Evolutionary conservation across 768 basidiomycete genomes (phyloP).

Genomic region (Suillus hirtellus): DNA sequence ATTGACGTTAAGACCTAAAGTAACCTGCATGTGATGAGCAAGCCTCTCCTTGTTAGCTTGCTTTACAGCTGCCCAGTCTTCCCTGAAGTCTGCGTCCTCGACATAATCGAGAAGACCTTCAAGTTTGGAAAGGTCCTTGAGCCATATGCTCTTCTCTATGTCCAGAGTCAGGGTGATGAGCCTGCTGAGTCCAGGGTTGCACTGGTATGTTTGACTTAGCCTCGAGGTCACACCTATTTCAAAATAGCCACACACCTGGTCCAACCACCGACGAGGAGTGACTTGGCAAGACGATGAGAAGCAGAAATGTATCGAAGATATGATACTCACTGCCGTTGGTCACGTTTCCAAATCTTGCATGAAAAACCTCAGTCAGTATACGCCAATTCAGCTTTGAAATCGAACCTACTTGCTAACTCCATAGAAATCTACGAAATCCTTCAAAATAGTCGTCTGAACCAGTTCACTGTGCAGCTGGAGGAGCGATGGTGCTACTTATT

Average conservation of each 20-base stretch:
- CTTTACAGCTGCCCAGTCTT: conserved; percentile 84
- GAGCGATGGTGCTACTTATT: neutral
- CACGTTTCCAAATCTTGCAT: conserved; percentile 73
- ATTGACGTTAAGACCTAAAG: conserved; percentile 69
- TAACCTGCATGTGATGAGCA: conserved; percentile 70
- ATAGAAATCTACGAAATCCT: conserved; percentile 92
- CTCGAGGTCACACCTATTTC: neutral
- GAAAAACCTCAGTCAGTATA: conserved; percentile 18
- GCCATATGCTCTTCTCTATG: conserved; percentile 74
- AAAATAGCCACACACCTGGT: conserved; percentile 48
- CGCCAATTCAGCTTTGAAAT: neutral
- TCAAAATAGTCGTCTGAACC: conserved; percentile 78
- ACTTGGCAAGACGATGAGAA: conserved; percentile 41
- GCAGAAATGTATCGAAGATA: neutral
- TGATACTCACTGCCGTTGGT: conserved; percentile 86
- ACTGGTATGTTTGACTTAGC: conserved; percentile 37
- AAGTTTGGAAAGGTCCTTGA: conserved; percentile 80
- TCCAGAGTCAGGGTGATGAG: conserved; percentile 85
- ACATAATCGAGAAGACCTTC: conserved; percentile 71
- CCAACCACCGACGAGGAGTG: conserved; percentile 92
- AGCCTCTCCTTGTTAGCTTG: conserved; percentile 89
- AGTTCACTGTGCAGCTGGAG: conserved; percentile 82
- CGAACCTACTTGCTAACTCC: conserved; percentile 70
- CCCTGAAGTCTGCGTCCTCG: conserved; percentile 74
- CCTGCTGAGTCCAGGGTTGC: conserved; percentile 84